These are phyloP conservation scores for Pontederia crassipes DNA, from an alignment of 176 grass and related monocot species.

Conservation along the genomic window DNA sequence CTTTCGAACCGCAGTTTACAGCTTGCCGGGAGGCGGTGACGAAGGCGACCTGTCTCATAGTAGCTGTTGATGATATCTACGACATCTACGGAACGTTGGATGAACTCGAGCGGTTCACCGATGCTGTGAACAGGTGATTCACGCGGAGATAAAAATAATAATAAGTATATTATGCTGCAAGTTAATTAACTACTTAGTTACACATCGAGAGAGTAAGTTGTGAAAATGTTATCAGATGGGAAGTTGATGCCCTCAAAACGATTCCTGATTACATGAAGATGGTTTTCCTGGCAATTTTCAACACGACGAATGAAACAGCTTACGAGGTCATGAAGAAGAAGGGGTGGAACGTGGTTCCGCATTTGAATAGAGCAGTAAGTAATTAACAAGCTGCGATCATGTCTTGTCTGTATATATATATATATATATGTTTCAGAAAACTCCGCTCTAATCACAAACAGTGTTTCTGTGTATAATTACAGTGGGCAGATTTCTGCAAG, in stretches of 20 bases:
- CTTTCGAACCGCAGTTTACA: conserved; percentile 10
- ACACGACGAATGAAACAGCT: neutral
- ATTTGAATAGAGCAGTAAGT: neutral
- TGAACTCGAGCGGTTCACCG: conserved; percentile 19
- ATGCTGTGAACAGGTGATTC: conserved; percentile 11
- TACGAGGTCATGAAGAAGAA: neutral
- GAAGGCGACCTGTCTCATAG: conserved; percentile 10
- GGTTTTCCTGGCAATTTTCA: neutral
- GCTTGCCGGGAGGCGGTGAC: neutral
- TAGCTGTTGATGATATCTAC: conserved; percentile 24
- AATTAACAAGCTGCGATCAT: neutral
- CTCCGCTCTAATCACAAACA: neutral
- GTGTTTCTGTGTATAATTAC: neutral
- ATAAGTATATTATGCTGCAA: neutral
- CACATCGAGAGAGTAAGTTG: too few species aligned
- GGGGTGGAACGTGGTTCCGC: neutral
- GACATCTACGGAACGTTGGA: neutral
- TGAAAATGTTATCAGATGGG: neutral
- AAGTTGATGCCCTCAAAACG: neutral
- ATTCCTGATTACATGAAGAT: conserved; percentile 4
- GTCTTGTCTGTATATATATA: too few species aligned
- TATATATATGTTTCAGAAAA: neutral
- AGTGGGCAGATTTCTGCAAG: conserved; percentile 27
- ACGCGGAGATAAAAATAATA: neutral
- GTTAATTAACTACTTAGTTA: neutral